A percentile compares a stretch with the other conserved stretches of the same genome.
Conservation (phyloP, 352 stramenopile genomes). For the Pythium apleroticum region DNA sequence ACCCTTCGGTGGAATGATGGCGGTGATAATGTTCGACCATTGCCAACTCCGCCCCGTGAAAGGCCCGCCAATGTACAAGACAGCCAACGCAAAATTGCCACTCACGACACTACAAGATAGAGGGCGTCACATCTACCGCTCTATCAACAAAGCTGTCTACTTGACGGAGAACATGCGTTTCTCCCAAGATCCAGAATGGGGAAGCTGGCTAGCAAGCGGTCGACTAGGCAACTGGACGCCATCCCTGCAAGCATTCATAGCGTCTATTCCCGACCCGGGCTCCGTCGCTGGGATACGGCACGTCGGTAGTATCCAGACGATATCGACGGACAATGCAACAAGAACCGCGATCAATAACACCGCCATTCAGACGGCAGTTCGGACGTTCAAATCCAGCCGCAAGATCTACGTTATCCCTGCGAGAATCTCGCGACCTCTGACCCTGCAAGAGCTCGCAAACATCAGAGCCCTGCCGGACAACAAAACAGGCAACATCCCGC, state of each 20-base stretch:
- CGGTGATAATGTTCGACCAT: constrained; percentile 15
- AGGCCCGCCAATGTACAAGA: constrained; percentile 14
- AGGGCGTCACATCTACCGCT: constrained; percentile 12
- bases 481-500: constrained; percentile 5
- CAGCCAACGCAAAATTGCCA: background rate
- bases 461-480: constrained; percentile 11
- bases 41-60: constrained; percentile 7
- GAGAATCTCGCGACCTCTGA: background rate
- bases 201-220: constrained; percentile 13
- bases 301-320: constrained; percentile 1
- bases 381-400: constrained; percentile 5
- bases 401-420: constrained; percentile 13
- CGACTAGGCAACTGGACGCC: constrained; percentile 14
- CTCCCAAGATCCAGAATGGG: constrained; percentile 21
- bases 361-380: constrained; percentile 11
- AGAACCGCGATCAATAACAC: background rate
- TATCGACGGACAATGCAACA: constrained; percentile 11
- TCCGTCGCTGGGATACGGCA: background rate
- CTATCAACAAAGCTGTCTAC: constrained; percentile 27
- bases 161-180: constrained; percentile 30
- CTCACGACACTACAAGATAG: constrained; percentile 1
- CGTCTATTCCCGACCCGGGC: background rate
- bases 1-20: constrained; percentile 7
- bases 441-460: background rate
- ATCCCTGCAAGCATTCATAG: constrained; percentile 6